Evolutionary conservation across 1,284 basidiomycete genomes (phyloP).

Genomic region (Vanrija sp.): DNA sequence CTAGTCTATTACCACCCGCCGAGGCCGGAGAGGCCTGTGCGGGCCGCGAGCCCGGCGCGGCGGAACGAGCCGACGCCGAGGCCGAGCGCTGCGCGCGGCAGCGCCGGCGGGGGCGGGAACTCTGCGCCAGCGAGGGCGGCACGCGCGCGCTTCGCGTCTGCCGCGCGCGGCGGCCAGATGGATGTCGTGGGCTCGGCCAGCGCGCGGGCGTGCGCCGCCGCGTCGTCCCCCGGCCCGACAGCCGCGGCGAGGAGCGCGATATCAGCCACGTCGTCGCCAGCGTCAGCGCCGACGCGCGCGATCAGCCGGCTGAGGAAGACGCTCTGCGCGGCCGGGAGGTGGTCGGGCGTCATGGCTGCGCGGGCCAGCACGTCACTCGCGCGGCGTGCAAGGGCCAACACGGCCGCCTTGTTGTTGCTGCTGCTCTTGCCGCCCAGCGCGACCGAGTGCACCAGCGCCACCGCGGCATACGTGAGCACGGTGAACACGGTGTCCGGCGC

Average conservation of each 20-base stretch:
- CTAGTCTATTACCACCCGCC: too few species aligned
- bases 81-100: slow-evolving; percentile 1
- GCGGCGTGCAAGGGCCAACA: slow-evolving; percentile 10
- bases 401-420: not conserved
- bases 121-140: too few species aligned
- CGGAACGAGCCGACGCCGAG: slow-evolving; percentile 1
- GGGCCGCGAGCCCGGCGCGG: too few species aligned
- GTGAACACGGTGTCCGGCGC: slow-evolving; percentile 33
- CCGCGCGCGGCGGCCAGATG: not conserved
- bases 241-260: not conserved
- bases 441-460: slow-evolving; percentile 22
- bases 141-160: not conserved
- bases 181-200: not conserved
- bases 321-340: slow-evolving; percentile 23
- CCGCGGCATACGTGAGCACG: slow-evolving; percentile 31
- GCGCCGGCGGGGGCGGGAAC: not conserved
- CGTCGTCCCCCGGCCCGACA: not conserved
- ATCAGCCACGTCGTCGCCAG: not conserved
- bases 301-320: slow-evolving; percentile 18
- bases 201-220: not conserved
- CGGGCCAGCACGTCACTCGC: slow-evolving; percentile 29
- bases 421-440: slow-evolving; percentile 1
- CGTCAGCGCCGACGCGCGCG: not conserved
- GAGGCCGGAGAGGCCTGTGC: too few species aligned
- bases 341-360: slow-evolving; percentile 22